Base-by-base conservation (phyloP, 441 rosid genomes). In the Syzygium syzygioides region DNA sequence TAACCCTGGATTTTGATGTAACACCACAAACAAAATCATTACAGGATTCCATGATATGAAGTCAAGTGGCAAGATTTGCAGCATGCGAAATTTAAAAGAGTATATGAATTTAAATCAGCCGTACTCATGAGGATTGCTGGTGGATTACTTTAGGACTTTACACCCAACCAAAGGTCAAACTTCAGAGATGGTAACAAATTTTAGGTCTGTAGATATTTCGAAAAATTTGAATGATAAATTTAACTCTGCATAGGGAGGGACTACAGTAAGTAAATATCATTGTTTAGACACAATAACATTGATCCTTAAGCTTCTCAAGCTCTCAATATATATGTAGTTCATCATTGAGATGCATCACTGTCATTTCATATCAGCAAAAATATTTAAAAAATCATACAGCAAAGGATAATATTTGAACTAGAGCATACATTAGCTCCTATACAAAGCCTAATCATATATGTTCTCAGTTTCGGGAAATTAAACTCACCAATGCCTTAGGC, bases 401-500 rank as follows among this genome's bases (percentile, higher is more conserved):
- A 41, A 76, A 76, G 53, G 54, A 79, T 79, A 45, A 79, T 45
- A 79, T 79, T 79, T 41, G 52, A 79, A 79, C 18, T 45, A 79
- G 84, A 45, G 53, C 30, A 79, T 41, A 45, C 17, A 4, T 45
- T 79, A 45, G 53, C 3, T 8, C 30, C 84, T 45, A 25, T 79
- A 13, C 84, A 79, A 79, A 79, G 84, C 84, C 30, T 45, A 26
- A 71, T 6, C 2, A 10, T 25, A 41, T 41, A 25, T 79, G 84
- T 79, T 48, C 84, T 2, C 45, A 14, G 53, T 25, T 14, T 68
- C 86, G 34, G 50, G 19, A 62, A 34, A 34, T 86, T 28, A 86
- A 62, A 86, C 96, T 86, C 95, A 98, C 99, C 99, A 98, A 92
- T 98, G 98, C 91, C 95, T 94, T 91, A 98, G 92, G 94, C 99